Evolutionary conservation across 1,284 basidiomycete genomes (phyloP).

Genomic region (Ustilago vetiveriae): DNA sequence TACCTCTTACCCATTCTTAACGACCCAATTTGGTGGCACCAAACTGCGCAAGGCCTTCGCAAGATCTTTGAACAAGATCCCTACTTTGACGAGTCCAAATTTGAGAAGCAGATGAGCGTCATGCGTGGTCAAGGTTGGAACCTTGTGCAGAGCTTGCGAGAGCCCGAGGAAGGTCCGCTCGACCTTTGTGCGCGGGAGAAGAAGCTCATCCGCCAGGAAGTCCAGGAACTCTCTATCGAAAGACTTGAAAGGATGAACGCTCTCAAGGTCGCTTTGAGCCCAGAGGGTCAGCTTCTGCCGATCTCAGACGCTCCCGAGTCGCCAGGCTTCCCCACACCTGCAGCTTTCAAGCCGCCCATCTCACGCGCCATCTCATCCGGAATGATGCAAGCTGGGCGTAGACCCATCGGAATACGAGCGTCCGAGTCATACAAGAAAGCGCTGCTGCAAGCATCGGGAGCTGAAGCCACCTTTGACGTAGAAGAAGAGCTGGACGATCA

Average conservation of each 20-base stretch:
- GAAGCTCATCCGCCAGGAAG: slow-evolving; percentile 53
- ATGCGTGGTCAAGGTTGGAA: slow-evolving; percentile 93
- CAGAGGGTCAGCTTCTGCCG: slow-evolving; percentile 7
- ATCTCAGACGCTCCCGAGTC: not conserved
- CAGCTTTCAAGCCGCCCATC: slow-evolving; percentile 2
- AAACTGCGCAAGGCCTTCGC: slow-evolving; percentile 80
- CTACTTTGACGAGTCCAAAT: slow-evolving; percentile 70
- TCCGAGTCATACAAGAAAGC: slow-evolving; percentile 44
- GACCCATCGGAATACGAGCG: slow-evolving; percentile 42
- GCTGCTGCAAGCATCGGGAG: slow-evolving; percentile 24
- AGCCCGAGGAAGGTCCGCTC: slow-evolving; percentile 72
- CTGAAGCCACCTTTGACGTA: not conserved
- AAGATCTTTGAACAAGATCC: slow-evolving; percentile 82
- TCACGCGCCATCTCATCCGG: slow-evolving; percentile 22
- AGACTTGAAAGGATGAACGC: slow-evolving; percentile 20
- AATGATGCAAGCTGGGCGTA: slow-evolving; percentile 9
- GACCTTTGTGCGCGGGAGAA: slow-evolving; percentile 65
- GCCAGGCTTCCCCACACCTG: not conserved
- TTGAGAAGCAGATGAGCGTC: slow-evolving; percentile 82
- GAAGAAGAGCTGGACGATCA: slow-evolving; percentile 4
- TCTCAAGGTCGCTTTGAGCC: slow-evolving; percentile 15
- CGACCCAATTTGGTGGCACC: slow-evolving; percentile 87
- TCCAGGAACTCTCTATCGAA: slow-evolving; percentile 12
- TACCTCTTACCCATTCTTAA: slow-evolving; percentile 84
- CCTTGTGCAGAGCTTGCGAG: slow-evolving; percentile 81